These are phyloP conservation scores for Pichia sp. DNA, from an alignment of 1,139 yeast species.

Conservation along the genomic window DNA sequence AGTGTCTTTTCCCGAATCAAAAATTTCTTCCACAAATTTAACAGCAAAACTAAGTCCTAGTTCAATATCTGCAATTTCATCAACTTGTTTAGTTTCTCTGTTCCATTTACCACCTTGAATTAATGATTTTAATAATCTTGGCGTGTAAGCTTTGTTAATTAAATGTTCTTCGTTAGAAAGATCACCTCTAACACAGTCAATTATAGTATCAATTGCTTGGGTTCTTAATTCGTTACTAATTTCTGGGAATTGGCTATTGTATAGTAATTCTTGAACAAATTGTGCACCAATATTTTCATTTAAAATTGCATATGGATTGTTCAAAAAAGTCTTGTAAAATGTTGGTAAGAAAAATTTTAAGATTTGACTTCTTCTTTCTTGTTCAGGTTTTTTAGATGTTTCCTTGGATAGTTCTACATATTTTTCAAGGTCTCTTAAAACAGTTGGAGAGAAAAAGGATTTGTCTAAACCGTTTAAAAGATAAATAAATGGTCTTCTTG, in stretches of 20 bases:
- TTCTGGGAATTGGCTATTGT: slow-evolving; percentile 44
- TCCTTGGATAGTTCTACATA: slow-evolving; percentile 62
- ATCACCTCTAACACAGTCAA: slow-evolving; percentile 61
- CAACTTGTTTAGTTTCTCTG: slow-evolving; percentile 48
- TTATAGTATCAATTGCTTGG: slow-evolving; percentile 48
- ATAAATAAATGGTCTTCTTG: slow-evolving; percentile 85
- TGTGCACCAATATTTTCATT: slow-evolving; percentile 77
- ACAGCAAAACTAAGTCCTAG: slow-evolving; percentile 61
- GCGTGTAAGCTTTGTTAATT: slow-evolving; percentile 64
- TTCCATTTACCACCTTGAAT: slow-evolving; percentile 83
- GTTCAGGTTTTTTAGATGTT: slow-evolving; percentile 83
- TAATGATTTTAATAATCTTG: slow-evolving; percentile 71
- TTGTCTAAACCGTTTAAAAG: slow-evolving; percentile 75
- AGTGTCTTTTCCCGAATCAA: slow-evolving; percentile 41
- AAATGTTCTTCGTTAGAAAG: slow-evolving; percentile 62
- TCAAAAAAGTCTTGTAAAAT: slow-evolving; percentile 50
- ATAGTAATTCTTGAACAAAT: slow-evolving; percentile 67
- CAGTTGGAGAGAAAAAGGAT: slow-evolving; percentile 71
- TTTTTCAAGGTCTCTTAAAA: slow-evolving; percentile 51
- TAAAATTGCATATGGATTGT: slow-evolving; percentile 46
- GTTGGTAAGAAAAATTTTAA: slow-evolving; percentile 60
- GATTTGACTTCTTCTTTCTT: slow-evolving; percentile 67
- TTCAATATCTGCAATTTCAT: slow-evolving; percentile 39
- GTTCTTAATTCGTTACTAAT: slow-evolving; percentile 46
- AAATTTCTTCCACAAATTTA: slow-evolving; percentile 45